phyloP scores from a whole-genome alignment of 2,329 filamentous ascomycete species.

The Cercospora sesami region DNA sequence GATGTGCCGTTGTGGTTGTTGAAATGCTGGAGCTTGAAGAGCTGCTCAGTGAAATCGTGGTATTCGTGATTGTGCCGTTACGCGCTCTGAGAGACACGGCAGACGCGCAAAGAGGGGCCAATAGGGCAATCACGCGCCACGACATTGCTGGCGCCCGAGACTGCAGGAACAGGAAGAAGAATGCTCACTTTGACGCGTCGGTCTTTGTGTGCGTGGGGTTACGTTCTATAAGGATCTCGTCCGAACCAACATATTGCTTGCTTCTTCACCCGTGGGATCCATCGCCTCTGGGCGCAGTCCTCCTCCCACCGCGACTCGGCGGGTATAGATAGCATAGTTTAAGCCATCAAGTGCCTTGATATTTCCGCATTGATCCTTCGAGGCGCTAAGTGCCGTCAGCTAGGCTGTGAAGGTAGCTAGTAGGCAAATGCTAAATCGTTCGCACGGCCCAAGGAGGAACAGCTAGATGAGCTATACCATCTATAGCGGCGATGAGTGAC shows the following conservation, averaged over 20 bases:
- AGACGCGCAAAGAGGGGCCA: background rate
- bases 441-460: background rate
- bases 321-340: background rate
- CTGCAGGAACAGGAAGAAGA: background rate
- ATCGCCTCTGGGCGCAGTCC: background rate
- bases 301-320: background rate
- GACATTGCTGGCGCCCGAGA: background rate
- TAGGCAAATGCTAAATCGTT: background rate
- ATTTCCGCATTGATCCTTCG: background rate
- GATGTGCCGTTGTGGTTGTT: constrained; percentile 1
- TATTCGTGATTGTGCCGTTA: background rate
- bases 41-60: background rate
- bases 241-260: background rate
- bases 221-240: background rate
- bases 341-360: background rate
- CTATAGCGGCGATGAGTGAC: background rate
- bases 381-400: background rate
- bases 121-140: background rate
- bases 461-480: background rate
- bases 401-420: background rate
- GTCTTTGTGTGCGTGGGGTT: background rate
- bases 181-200: background rate
- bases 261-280: background rate
- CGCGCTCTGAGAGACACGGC: background rate
- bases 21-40: background rate